These are phyloP conservation scores for Cyberlindnera nakhonratchasimensis DNA, from an alignment of 805 yeast species.

Conservation along the genomic window DNA sequence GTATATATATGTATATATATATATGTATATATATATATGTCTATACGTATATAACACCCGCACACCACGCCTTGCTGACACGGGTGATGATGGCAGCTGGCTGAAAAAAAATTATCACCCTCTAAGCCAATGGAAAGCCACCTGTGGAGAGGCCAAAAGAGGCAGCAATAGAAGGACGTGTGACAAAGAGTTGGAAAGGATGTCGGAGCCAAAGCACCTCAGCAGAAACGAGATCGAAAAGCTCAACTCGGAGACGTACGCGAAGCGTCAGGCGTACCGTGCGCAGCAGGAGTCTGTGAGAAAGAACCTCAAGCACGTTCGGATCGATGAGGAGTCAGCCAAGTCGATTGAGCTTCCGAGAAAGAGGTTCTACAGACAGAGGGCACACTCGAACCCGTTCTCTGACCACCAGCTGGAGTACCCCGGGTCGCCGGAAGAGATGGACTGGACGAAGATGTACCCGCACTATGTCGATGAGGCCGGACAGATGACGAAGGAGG, in stretches of 20 bases:
- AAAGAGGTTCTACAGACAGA: slow-evolving; percentile 86
- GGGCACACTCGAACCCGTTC: slow-evolving; percentile 97
- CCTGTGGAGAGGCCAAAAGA: no score
- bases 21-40: no score
- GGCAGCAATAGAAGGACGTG: no score
- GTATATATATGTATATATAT: no score
- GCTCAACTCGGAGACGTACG: slow-evolving; percentile 22
- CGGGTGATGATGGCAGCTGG: no score
- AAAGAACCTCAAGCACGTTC: slow-evolving; percentile 43
- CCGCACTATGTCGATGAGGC: slow-evolving; percentile 54
- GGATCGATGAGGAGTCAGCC: slow-evolving; percentile 35
- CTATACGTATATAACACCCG: no score
- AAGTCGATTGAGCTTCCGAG: slow-evolving; percentile 56
- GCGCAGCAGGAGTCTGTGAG: slow-evolving; percentile 48
- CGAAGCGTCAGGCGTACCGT: slow-evolving; percentile 39
- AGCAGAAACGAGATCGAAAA: slow-evolving; percentile 23
- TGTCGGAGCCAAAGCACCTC: slow-evolving; percentile 4
- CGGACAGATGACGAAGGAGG: slow-evolving; percentile 45
- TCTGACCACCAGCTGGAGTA: slow-evolving; percentile 92
- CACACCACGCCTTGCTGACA: no score
- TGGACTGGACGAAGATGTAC: slow-evolving; percentile 83
- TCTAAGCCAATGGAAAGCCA: no score
- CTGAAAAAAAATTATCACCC: no score
- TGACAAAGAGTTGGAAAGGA: neutral
- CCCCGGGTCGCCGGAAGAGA: slow-evolving; percentile 72